Evolutionary conservation across 1,284 basidiomycete genomes (phyloP), one percentile per base, ranked within the genome.

Genomic region (Ceratobasidium papillatum): DNA sequence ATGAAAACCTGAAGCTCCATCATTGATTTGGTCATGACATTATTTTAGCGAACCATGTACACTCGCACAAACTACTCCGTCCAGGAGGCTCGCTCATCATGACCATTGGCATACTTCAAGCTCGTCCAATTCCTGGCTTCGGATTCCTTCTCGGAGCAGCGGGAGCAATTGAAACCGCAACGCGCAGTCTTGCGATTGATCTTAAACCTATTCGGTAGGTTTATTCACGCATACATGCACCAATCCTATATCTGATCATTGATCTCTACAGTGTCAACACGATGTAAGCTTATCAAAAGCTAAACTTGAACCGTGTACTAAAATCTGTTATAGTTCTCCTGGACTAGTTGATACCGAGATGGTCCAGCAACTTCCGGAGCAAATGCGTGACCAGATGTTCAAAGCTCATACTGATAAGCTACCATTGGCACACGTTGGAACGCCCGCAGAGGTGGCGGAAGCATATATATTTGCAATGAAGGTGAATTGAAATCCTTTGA

Each of bases 401-500:
- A n/a, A 43, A 4, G 7, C 1, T 25, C 7, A 25, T 25, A 11
- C 7, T 14, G 12, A 63, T 8, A 59, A 41, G 4, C 56, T 62
- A 19, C 66, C 38, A 12, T 27, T 71, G 2, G 58, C 43, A 34
- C 66, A 71, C 32, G 41, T 54, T 34, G 74, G 56, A 2, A 56
- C 36, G 51, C 74, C 74, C 9, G 74, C 49, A 47, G 74, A 75
- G 51, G 47, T 69, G 14, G 74, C 74, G 11, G 74, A 75, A 27
- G 74, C 74, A 8, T 75, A 71, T 38, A 58, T 75, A 1, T 75
- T 75, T 41, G 43, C 66, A 5, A 75, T 75, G 74, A 75, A 75
- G 66, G 68, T 62, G 30, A 72, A 32, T 12, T 3, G 41, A 27
- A 38, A 3, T 47, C 14, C n/a, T 49, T 49, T 49, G 47, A 19